These are phyloP conservation scores for Xylona heveae DNA, from an alignment of 495 filamentous ascomycete genomes.

Conservation along the genomic window DNA sequence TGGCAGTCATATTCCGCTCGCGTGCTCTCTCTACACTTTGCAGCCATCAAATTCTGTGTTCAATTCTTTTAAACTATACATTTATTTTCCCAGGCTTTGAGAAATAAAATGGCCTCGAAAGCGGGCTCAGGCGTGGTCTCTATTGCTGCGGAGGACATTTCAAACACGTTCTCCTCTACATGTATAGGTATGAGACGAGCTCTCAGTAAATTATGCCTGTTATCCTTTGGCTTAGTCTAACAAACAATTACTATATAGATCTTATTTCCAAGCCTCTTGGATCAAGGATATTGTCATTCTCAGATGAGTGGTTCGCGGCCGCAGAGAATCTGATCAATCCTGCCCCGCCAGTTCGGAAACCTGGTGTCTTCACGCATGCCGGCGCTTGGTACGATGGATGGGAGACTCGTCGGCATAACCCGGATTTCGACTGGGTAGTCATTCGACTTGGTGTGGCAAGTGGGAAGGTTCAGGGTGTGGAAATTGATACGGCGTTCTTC, in stretches of 20 bases:
- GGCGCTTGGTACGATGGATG: conserved; percentile 94
- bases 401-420: conserved; percentile 82
- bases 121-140: no score
- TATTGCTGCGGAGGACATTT: no score
- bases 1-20: no score
- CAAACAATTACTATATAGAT: conserved; percentile 29
- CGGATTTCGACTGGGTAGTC: conserved; percentile 65
- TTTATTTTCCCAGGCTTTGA: no score
- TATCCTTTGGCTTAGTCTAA: no score
- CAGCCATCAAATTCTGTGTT: no score
- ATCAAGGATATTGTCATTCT: conserved; percentile 52
- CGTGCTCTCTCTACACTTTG: no score
- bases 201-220: no score
- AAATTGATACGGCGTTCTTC: conserved; percentile 77
- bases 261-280: conserved; percentile 54
- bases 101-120: no score
- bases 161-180: no score
- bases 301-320: conserved; percentile 78
- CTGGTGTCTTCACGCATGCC: conserved; percentile 63
- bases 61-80: no score
- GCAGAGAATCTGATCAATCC: conserved; percentile 63
- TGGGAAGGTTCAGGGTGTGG: conserved; percentile 55
- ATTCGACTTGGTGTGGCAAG: conserved; percentile 61
- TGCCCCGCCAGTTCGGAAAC: conserved; percentile 48
- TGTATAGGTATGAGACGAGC: no score